phyloP scores from a whole-genome alignment of 2,329 filamentous ascomycete species.

The Beauveria asiatica region DNA sequence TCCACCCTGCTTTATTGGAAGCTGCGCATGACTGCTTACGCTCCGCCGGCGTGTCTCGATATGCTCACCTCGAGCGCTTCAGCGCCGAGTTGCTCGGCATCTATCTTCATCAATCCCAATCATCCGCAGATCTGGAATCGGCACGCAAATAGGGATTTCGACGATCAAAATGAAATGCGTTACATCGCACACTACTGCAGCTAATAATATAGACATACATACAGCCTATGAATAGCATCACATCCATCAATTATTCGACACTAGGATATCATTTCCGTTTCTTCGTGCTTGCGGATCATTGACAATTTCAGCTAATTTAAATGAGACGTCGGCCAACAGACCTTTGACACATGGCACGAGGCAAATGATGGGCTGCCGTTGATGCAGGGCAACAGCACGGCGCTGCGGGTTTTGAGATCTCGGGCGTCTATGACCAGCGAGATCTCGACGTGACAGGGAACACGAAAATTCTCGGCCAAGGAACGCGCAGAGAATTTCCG shows the following conservation, averaged over 20 bases:
- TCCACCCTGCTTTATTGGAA: conserved; percentile 2
- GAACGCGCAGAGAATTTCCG: not conserved
- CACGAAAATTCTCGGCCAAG: not conserved
- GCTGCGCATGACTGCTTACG: conserved; percentile 2
- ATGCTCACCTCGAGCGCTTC: conserved; percentile 7
- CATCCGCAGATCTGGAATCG: conserved; percentile 4
- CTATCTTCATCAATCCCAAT: conserved; percentile 6
- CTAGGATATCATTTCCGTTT: not conserved
- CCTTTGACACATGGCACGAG: too few species aligned
- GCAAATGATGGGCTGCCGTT: too few species aligned
- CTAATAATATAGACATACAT: conserved; percentile 5
- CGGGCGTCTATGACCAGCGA: not conserved
- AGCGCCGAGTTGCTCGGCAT: conserved; percentile 9
- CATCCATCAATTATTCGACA: not conserved
- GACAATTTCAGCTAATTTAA: too few species aligned
- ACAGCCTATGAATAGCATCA: not conserved
- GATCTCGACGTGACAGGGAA: not conserved
- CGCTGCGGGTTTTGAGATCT: not conserved
- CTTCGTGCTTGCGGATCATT: too few species aligned
- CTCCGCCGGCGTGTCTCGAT: conserved; percentile 2
- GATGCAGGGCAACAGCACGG: too few species aligned
- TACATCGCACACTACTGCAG: not conserved
- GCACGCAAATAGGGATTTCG: not conserved
- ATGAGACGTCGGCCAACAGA: too few species aligned
- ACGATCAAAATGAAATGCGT: not conserved